Percentiles rank a stretch among this genome's conserved stretches.
Conservation (phyloP, 768 basidiomycete species). For the Termitomyces sp. region DNA sequence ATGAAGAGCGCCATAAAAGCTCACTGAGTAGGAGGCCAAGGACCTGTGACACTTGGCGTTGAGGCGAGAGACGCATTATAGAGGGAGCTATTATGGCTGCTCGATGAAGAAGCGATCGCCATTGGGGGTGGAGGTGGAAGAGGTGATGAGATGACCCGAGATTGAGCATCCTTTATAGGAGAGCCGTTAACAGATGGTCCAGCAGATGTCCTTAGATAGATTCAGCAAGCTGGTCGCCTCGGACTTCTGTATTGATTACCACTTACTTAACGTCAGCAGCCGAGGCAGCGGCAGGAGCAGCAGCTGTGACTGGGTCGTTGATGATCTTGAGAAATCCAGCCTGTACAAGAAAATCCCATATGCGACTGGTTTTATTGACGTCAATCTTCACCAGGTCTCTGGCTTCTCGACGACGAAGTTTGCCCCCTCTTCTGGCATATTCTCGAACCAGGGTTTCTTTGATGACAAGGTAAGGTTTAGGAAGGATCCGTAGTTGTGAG, state of each 20-base stretch:
- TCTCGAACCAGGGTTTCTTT: conserved; percentile 95
- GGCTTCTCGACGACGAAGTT: conserved; percentile 83
- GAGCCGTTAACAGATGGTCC: conserved; percentile 26
- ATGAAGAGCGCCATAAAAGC: background rate
- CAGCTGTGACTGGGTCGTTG: conserved; percentile 36
- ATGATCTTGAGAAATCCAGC: conserved; percentile 77
- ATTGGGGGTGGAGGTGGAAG: conserved; percentile 27
- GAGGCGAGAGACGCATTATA: conserved; percentile 30
- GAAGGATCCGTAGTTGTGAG: conserved; percentile 84
- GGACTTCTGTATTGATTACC: background rate
- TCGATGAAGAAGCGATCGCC: conserved; percentile 26
- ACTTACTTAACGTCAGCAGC: conserved; percentile 35
- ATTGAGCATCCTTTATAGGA: conserved; percentile 29
- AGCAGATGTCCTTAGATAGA: conserved; percentile 5
- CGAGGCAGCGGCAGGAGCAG: conserved; percentile 9
- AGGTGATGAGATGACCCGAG: conserved; percentile 12
- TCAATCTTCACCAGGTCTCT: conserved; percentile 90
- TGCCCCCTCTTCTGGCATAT: conserved; percentile 85
- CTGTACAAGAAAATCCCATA: conserved; percentile 92
- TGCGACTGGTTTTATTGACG: conserved; percentile 86
- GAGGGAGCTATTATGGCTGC: conserved; percentile 35
- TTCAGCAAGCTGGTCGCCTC: background rate
- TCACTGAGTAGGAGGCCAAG: conserved; percentile 11
- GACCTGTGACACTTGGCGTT: conserved; percentile 17
- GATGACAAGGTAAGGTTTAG: conserved; percentile 92